These are phyloP conservation scores for Melocanna baccifera DNA, from an alignment of 176 grass and related monocot genomes.

Conservation along the genomic window DNA sequence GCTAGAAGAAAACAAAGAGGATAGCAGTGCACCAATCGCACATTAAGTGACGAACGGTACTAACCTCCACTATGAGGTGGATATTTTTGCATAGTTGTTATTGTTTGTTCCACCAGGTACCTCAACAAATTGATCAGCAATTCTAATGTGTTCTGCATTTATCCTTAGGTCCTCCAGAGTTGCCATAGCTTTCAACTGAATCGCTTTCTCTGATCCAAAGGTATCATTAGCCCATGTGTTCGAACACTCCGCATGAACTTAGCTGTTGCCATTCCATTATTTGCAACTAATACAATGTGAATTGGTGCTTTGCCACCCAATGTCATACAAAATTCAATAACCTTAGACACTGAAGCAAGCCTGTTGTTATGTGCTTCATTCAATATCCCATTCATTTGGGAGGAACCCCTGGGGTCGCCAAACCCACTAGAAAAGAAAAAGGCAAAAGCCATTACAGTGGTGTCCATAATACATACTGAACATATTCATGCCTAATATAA, in stretches of 20 bases:
- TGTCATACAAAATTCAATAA: slow-evolving; percentile 70
- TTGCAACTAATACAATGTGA: slow-evolving; percentile 84
- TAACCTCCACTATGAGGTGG: slow-evolving; percentile 94
- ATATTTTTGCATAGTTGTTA: slow-evolving; percentile 98
- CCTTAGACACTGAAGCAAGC: slow-evolving; percentile 42
- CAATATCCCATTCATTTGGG: slow-evolving; percentile 51
- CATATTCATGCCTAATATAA: background rate
- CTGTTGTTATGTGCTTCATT: slow-evolving; percentile 46
- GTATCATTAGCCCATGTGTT: slow-evolving; percentile 84
- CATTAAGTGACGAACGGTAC: background rate
- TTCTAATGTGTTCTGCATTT: slow-evolving; percentile 95
- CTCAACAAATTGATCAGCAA: slow-evolving; percentile 96
- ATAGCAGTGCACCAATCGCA: background rate
- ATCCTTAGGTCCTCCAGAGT: slow-evolving; percentile 92
- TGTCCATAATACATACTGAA: background rate
- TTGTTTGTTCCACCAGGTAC: slow-evolving; percentile 95
- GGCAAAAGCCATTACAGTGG: background rate
- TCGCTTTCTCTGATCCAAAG: slow-evolving; percentile 89
- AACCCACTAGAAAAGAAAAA: slow-evolving; percentile 38
- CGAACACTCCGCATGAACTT: slow-evolving; percentile 90
- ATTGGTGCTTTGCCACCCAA: slow-evolving; percentile 78
- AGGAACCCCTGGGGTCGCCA: slow-evolving; percentile 41
- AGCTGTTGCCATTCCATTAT: slow-evolving; percentile 98
- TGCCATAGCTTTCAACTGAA: slow-evolving; percentile 94
- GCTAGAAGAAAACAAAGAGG: background rate